phyloP scores from a whole-genome alignment of 768 basidiomycete genomes.

The Podaxis sp. region DNA sequence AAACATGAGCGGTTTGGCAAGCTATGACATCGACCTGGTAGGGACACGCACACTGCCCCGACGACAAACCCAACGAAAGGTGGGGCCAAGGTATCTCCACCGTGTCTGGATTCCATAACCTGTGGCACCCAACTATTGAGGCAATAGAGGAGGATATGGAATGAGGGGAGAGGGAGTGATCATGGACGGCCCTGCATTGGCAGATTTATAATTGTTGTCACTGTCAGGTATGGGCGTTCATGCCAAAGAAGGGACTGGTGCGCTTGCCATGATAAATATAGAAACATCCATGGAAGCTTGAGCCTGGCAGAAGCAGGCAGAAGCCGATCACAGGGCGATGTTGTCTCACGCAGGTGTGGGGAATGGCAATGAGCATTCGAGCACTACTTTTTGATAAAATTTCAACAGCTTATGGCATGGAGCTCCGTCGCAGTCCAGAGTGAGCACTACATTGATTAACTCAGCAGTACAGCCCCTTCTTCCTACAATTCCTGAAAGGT shows the following conservation, averaged over 20 bases:
- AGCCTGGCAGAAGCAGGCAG: too few relatives aligned
- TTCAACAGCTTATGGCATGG: too few relatives aligned
- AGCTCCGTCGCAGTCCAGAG: too few relatives aligned
- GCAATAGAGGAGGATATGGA: background rate
- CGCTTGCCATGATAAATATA: too few relatives aligned
- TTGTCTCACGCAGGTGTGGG: too few relatives aligned
- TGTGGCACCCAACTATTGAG: background rate
- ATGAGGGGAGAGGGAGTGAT: background rate
- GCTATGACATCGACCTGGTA: background rate
- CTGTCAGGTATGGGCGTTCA: background rate
- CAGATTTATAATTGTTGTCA: background rate
- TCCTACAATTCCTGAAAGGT: too few relatives aligned
- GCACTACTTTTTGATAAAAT: too few relatives aligned
- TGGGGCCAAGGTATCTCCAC: background rate
- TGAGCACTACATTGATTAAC: too few relatives aligned
- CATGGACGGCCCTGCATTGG: background rate
- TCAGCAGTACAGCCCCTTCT: too few relatives aligned
- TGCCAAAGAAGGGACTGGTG: background rate
- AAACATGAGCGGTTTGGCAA: background rate
- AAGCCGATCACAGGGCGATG: too few relatives aligned
- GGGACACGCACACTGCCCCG: constrained; percentile 1
- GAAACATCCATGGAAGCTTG: too few relatives aligned
- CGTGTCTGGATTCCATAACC: background rate
- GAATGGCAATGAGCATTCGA: too few relatives aligned
- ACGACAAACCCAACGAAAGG: constrained; percentile 7